Percentiles rank a stretch among this genome's conserved stretches.
Evolutionary conservation across 1,284 basidiomycete species (phyloP).

Genomic region (Cryptococcus hybrid): DNA sequence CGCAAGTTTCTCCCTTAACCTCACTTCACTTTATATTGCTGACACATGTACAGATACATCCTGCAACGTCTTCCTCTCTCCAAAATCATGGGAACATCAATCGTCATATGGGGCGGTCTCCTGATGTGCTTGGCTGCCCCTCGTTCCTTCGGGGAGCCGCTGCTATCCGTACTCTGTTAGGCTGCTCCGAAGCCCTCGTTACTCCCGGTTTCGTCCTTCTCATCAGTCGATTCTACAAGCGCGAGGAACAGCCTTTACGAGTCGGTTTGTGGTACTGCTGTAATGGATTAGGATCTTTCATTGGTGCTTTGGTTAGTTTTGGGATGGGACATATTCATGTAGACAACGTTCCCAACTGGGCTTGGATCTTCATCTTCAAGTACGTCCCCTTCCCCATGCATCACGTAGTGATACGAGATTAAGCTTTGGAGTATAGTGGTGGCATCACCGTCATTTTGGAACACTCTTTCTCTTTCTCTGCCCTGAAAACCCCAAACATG

Average conservation of each 20-base stretch:
- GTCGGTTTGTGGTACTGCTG: slow-evolving; percentile 2
- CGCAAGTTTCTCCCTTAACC: slow-evolving; percentile 6
- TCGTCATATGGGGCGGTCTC: slow-evolving; percentile 42
- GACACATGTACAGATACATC: slow-evolving; percentile 2
- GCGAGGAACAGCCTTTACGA: slow-evolving; percentile 43
- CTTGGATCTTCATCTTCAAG: slow-evolving; percentile 41
- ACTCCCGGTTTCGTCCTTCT: slow-evolving; percentile 47
- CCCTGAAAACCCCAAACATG: slow-evolving; percentile 32
- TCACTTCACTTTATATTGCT: background rate
- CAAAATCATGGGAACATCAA: slow-evolving; percentile 29
- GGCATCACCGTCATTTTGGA: slow-evolving; percentile 32
- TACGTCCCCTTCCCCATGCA: slow-evolving; percentile 6
- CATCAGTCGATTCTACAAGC: slow-evolving; percentile 41
- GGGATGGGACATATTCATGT: slow-evolving; percentile 33
- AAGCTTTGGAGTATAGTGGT: slow-evolving; percentile 11
- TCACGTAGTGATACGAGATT: too few species aligned
- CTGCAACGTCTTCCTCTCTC: slow-evolving; percentile 34
- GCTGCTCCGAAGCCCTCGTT: slow-evolving; percentile 40
- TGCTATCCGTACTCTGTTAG: slow-evolving; percentile 38
- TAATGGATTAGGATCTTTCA: slow-evolving; percentile 10
- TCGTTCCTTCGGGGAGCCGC: slow-evolving; percentile 38
- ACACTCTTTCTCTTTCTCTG: slow-evolving; percentile 29
- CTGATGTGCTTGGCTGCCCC: slow-evolving; percentile 43
- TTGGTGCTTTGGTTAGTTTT: slow-evolving; percentile 37
- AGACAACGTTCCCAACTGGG: slow-evolving; percentile 14